Evolutionary conservation across 2,329 filamentous ascomycete genomes (phyloP), one percentile per base, ranked within the genome.

Genomic region (Tolypocladium guangdongense): DNA sequence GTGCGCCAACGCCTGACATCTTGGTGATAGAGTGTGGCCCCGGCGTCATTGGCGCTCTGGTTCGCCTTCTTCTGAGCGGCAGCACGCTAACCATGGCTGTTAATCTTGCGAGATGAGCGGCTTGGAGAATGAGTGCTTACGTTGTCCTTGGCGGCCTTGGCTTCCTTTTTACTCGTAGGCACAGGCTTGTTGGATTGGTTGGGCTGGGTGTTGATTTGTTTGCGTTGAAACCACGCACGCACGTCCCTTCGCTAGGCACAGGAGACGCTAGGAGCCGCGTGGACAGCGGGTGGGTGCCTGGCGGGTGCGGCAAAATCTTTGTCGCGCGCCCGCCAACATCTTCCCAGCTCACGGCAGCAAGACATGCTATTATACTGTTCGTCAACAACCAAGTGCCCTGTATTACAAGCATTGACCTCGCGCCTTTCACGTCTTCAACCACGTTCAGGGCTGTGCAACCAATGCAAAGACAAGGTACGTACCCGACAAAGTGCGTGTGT

Each of bases 121-220:
- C 12, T 11, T 11, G 16, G 41, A 2, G n/a, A 8, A 24, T 4
- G 43, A 41, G 33, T 32, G 63, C 74, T 72, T 78, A 88, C 86
- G 83, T 89, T 88, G 54, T 71, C 75, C 68, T 85, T 87, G 6
- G 80, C 74, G 56, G 74, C 78, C 69, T 85, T 86, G 7, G 71
- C 73, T 35, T 83, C 82, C 74, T 89, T 88, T 78, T 92, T n/a
- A n/a, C n/a, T 92, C 69, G 89, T 90, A 1, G 87, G 86, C 36
- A 81, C 83, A 4, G 85, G 70, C 74, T 92, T 92, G 64, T 83
- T 85, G 2, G 75, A 68, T 64, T 89, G 86, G 51, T 82, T 84
- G 1, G 88, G 88, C n/a, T n/a, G n/a, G n/a, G n/a, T n/a, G n/a
- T n/a, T n/a, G n/a, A n/a, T n/a, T n/a, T n/a, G n/a, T n/a, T n/a